These are phyloP conservation scores for Chlamydomonas reinhardtii DNA, from an alignment of 163 green algal genomes.

Conservation along the genomic window DNA sequence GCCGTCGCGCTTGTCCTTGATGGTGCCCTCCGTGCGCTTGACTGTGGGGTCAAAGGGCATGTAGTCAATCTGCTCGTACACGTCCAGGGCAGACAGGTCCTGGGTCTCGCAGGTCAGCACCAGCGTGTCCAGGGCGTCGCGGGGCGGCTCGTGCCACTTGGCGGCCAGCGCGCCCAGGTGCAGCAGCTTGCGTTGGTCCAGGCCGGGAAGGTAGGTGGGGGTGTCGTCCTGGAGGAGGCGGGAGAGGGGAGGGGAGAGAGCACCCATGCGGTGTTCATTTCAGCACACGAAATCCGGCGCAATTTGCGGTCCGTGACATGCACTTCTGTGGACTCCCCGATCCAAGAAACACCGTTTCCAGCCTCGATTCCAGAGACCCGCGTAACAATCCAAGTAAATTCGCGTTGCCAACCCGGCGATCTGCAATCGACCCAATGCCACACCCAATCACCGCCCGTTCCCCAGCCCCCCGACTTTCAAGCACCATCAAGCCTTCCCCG, in stretches of 20 bases:
- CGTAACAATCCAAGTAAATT: too few species aligned
- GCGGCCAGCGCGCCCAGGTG: conserved; percentile 80
- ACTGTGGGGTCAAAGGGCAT: conserved; percentile 88
- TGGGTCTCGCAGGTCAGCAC: conserved; percentile 64
- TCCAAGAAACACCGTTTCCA: too few species aligned
- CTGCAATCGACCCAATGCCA: too few species aligned
- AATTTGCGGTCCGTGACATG: too few species aligned
- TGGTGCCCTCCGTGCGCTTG: conserved; percentile 86
- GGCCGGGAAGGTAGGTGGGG: conserved; percentile 71
- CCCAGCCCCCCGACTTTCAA: too few species aligned
- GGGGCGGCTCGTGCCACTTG: conserved; percentile 92
- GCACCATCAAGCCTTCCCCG: conserved; percentile 76
- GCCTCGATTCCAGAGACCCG: too few species aligned
- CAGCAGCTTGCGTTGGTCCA: conserved; percentile 68
- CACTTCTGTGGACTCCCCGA: too few species aligned
- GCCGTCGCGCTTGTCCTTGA: conserved; percentile 65
- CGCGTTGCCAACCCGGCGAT: too few species aligned
- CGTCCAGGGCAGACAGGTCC: conserved; percentile 26
- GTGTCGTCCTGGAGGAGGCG: conserved; percentile 76
- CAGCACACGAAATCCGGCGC: too few species aligned
- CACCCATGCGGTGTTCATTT: too few species aligned
- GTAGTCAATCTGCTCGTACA: conserved; percentile 78
- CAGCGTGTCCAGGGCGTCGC: conserved; percentile 92
- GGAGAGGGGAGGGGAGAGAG: background rate
- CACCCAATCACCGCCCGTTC: background rate